A percentile compares a stretch with the other conserved stretches of the same genome.
These are phyloP conservation scores for Rubia tinctorum DNA, from an alignment of 305 asterid genomes.

Conservation along the genomic window DNA sequence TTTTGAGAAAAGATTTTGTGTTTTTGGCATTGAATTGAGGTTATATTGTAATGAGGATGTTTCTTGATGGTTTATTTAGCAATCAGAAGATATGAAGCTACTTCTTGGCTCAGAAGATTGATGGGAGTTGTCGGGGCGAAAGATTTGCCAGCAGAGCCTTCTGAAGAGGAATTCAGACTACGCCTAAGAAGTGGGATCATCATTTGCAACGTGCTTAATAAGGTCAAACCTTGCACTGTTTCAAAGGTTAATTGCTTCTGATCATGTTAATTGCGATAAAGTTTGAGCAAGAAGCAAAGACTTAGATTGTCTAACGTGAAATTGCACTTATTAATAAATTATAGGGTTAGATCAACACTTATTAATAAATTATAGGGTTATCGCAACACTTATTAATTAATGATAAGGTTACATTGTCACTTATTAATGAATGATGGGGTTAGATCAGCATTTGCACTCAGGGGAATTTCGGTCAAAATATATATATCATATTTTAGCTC, in stretches of 20 bases:
- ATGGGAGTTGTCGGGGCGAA: constrained; percentile 89
- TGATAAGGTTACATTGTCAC: no score
- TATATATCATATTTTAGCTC: no score
- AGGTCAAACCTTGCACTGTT: constrained; percentile 84
- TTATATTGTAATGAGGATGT: neutral
- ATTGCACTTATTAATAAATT: no score
- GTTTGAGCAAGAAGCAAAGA: neutral
- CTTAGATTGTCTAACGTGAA: neutral
- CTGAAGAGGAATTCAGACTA: constrained; percentile 91
- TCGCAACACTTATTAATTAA: no score
- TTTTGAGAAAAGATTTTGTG: no score
- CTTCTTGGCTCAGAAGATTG: constrained; percentile 77
- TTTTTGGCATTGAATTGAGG: neutral
- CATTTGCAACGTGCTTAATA: constrained; percentile 83
- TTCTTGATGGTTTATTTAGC: constrained; percentile 33
- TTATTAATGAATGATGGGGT: no score
- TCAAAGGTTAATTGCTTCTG: constrained; percentile 47
- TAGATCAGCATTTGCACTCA: no score
- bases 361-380: no score
- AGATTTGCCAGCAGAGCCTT: constrained; percentile 94
- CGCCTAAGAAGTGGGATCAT: constrained; percentile 93
- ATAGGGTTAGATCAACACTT: no score
- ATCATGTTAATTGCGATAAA: neutral
- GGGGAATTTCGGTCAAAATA: no score
- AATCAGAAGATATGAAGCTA: constrained; percentile 82